These are phyloP conservation scores for Phytophthora crassamura DNA, from an alignment of 352 stramenopile genomes.

Conservation along the genomic window DNA sequence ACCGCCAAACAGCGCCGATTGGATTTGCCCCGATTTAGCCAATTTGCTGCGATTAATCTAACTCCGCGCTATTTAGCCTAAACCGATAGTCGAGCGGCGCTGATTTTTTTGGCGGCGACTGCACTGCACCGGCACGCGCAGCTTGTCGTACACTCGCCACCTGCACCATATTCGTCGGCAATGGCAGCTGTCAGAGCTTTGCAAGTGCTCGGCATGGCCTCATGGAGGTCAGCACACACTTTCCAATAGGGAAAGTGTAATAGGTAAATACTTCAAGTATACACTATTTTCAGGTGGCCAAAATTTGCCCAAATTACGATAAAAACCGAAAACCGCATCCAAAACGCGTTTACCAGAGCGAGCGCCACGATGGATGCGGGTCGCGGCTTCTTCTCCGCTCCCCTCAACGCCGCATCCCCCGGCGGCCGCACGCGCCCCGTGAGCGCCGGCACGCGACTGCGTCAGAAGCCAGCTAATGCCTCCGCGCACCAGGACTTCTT, in stretches of 20 bases:
- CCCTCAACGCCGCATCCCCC: neutral
- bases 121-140: neutral
- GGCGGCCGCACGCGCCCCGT: constrained; percentile 39
- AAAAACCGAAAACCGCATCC: constrained; percentile 36
- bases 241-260: too few relatives aligned
- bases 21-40: constrained; percentile 6
- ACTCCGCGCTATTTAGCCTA: constrained; percentile 6
- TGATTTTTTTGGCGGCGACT: constrained; percentile 4
- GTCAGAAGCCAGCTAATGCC: constrained; percentile 53
- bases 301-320: neutral
- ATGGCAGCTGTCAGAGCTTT: too few relatives aligned
- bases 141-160: too few relatives aligned
- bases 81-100: neutral
- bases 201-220: too few relatives aligned
- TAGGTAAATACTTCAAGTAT: too few relatives aligned
- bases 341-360: constrained; percentile 11
- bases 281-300: neutral
- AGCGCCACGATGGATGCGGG: constrained; percentile 36
- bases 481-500: constrained; percentile 61
- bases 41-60: neutral
- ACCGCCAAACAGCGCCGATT: neutral
- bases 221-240: too few relatives aligned
- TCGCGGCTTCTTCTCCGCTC: constrained; percentile 38
- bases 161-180: too few relatives aligned
- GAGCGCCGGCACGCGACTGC: constrained; percentile 64